Evolutionary conservation across 257 asterid species (phyloP).

Genomic region (Lantana camara): DNA sequence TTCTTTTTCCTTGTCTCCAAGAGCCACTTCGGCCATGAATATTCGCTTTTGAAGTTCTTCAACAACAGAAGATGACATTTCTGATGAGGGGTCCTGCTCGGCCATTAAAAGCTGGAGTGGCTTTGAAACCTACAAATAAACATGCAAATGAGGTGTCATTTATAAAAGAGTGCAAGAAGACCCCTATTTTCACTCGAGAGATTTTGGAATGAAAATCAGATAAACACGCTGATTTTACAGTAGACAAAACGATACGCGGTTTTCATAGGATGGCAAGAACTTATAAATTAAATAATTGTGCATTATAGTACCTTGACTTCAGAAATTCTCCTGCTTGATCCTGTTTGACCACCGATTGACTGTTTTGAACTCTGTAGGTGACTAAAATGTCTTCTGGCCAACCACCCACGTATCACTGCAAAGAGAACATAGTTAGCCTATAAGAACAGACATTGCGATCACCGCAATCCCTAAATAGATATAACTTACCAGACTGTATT

Average conservation of each 20-base stretch:
- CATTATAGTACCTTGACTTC: constrained; percentile 60
- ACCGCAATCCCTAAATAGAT: constrained; percentile 17
- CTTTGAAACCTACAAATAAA: constrained; percentile 1
- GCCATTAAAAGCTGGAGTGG: constrained; percentile 26
- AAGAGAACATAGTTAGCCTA: constrained; percentile 14
- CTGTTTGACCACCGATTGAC: constrained; percentile 33
- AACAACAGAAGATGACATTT: constrained; percentile 47
- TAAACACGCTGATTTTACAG: neutral
- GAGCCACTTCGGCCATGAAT: constrained; percentile 50
- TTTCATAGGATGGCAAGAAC: neutral
- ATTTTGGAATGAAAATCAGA: neutral
- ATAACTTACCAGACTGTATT: constrained; percentile 76
- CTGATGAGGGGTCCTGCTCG: constrained; percentile 61
- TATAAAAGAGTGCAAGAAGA: neutral
- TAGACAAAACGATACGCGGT: neutral
- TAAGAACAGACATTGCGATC: constrained; percentile 4
- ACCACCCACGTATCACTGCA: constrained; percentile 86
- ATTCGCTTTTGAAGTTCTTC: constrained; percentile 77
- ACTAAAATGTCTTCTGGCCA: constrained; percentile 57
- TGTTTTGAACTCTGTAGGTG: constrained; percentile 40
- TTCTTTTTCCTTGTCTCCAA: constrained; percentile 73
- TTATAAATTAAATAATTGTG: constrained; percentile 7
- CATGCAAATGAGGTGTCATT: neutral
- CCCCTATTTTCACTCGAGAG: neutral
- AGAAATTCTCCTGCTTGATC: constrained; percentile 48